Evolutionary conservation across 2,329 filamentous ascomycete species (phyloP), one percentile per base, ranked within the genome.

Genomic region (Chrysosphaeria jannelii): DNA sequence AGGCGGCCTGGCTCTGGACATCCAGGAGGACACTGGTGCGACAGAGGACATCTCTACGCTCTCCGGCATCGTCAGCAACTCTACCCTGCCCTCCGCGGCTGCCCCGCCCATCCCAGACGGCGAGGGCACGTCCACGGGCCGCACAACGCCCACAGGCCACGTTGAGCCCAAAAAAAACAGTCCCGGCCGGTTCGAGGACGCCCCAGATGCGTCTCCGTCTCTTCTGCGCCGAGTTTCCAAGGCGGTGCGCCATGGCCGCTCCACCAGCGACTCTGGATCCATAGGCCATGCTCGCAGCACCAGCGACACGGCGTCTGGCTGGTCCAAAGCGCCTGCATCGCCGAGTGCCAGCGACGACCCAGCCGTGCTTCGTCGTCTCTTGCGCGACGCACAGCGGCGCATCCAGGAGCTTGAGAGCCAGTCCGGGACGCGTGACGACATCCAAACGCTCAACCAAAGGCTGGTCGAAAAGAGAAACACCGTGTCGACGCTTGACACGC

Each of bases 381-480:
- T 91, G 19, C 59, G 71, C 26, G 71, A 64, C 31, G 76, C 71
- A 6, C 75, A 89, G 35, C 69, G 81, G 39, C 61, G 68, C 28
- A 76, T 91, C 25, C 64, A 74, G 2, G 79, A 91, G 43, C 59
- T 97, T 24, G 71, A 81, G 41, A 56, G 65, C n/a, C 68, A 76
- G 32, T 74, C 75, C 35, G 53, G 46, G 23, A 56, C 53, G 3
- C 61, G 65, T 31, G 62, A 62, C 33, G 58, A 63, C 27, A 41
- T 66, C 13, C 70, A 70, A 44, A 69, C 66, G 34, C 63, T 88
- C 14, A 88, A 88, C 43, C 78, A 70, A 34, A 81, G 79, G 39
- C 50, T 93, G 13, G 57, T 72, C 17, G 79, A 93, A 44, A 93
- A 93, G 49, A 60, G 85, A 28, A 90, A 88, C 36, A 93, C 85